These are phyloP conservation scores for Cronartium ribicola DNA, from an alignment of 1,284 basidiomycete species.

Conservation along the genomic window DNA sequence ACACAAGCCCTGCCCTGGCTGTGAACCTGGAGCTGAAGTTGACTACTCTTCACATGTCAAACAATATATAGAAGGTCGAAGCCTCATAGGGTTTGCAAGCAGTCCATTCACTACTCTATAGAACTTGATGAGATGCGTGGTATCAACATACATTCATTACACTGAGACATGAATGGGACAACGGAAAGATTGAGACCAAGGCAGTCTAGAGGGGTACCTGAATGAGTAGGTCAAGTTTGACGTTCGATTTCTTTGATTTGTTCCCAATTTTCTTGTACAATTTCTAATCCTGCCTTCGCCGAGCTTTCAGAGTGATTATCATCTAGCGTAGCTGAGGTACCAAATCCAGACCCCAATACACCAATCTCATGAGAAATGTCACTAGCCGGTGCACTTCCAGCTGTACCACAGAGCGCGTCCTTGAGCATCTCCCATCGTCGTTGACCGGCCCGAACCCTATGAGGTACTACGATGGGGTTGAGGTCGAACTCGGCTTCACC, in stretches of 20 bases:
- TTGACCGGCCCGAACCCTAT: constrained; percentile 19
- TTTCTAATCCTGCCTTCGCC: constrained; percentile 31
- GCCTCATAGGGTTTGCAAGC: too few relatives aligned
- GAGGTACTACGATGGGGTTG: constrained; percentile 9
- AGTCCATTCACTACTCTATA: too few relatives aligned
- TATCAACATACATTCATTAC: too few relatives aligned
- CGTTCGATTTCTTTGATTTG: constrained; percentile 13
- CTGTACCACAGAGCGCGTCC: constrained; percentile 35
- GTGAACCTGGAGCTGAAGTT: too few relatives aligned
- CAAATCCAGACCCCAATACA: constrained; percentile 11
- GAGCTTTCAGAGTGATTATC: background rate
- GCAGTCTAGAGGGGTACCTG: too few relatives aligned
- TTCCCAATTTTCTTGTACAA: constrained; percentile 32
- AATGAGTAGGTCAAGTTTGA: background rate
- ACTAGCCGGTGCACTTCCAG: background rate
- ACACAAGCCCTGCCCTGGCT: too few relatives aligned
- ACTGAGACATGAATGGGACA: too few relatives aligned
- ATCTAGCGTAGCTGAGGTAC: background rate
- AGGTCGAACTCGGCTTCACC: constrained; percentile 36
- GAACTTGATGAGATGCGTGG: too few relatives aligned
- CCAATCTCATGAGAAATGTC: background rate
- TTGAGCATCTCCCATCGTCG: constrained; percentile 21
- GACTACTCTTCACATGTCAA: too few relatives aligned
- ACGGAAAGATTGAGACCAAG: too few relatives aligned
- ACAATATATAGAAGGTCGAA: too few relatives aligned